Evolutionary conservation across 805 yeast genomes (phyloP).

Genomic region (Candida insectalens): DNA sequence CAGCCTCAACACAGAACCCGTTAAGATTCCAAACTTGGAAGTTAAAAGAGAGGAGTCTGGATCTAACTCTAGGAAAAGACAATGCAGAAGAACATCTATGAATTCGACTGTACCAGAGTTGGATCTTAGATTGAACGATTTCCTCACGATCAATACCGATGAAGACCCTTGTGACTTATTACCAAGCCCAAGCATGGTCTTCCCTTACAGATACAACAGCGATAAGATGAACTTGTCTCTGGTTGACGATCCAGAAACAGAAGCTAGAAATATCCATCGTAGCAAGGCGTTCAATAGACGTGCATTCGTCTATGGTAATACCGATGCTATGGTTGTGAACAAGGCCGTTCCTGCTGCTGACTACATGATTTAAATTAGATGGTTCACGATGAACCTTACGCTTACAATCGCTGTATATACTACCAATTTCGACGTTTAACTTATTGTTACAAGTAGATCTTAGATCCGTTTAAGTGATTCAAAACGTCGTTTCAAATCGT

Average conservation of each 20-base stretch:
- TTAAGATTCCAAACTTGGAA: no score
- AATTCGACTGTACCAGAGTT: background rate
- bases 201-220: slow-evolving; percentile 18
- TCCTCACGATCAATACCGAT: background rate
- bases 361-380: background rate
- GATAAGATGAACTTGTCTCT: slow-evolving; percentile 19
- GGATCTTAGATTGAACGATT: background rate
- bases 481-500: slow-evolving; percentile 22
- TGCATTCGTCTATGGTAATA: slow-evolving; percentile 23
- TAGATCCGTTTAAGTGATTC: slow-evolving; percentile 36
- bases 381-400: no score
- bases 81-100: background rate
- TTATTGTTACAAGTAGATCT: no score
- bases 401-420: background rate
- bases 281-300: slow-evolving; percentile 21
- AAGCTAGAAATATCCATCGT: background rate
- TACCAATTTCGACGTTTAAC: no score
- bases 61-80: background rate
- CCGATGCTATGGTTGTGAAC: slow-evolving; percentile 21
- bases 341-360: background rate
- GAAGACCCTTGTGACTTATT: background rate
- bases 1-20: background rate
- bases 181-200: background rate
- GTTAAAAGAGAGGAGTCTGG: background rate
- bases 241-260: slow-evolving; percentile 10